Percentiles rank a stretch among this genome's conserved stretches.
Conservation (phyloP, 2,329 filamentous ascomycete species). For the Aciculosporium take region DNA sequence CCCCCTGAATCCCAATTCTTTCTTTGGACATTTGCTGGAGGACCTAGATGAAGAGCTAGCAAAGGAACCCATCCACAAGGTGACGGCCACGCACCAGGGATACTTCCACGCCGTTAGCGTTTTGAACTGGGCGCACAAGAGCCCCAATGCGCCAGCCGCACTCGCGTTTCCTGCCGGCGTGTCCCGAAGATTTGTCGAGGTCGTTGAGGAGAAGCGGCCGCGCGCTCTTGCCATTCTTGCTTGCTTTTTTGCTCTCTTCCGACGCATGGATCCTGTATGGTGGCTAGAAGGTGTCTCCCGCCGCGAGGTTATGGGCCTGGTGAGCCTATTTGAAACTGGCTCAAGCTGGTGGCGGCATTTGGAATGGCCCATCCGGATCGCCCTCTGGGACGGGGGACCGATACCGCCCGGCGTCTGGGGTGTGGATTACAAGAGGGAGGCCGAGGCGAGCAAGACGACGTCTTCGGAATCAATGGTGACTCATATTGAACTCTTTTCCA, state of each 20-base stretch:
- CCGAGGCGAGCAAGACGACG: slow-evolving; percentile 20
- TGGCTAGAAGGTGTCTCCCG: slow-evolving; percentile 55
- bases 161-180: slow-evolving; percentile 52
- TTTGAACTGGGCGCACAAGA: slow-evolving; percentile 51
- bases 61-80: slow-evolving; percentile 17
- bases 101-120: slow-evolving; percentile 52
- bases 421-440: slow-evolving; percentile 31
- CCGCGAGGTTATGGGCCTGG: slow-evolving; percentile 50
- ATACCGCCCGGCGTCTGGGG: slow-evolving; percentile 46
- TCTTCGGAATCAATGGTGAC: slow-evolving; percentile 22
- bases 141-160: slow-evolving; percentile 42
- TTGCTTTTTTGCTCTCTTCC: slow-evolving; percentile 52
- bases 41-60: slow-evolving; percentile 42
- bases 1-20: slow-evolving; percentile 34
- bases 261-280: slow-evolving; percentile 48
- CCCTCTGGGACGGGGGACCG: slow-evolving; percentile 37
- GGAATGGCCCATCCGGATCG: slow-evolving; percentile 46
- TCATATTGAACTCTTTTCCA: slow-evolving; percentile 27
- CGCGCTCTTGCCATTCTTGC: slow-evolving; percentile 50
- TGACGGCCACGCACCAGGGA: slow-evolving; percentile 29
- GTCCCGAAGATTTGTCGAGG: slow-evolving; percentile 44
- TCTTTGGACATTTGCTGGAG: slow-evolving; percentile 46
- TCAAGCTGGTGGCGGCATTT: slow-evolving; percentile 47
- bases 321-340: slow-evolving; percentile 42
- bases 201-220: slow-evolving; percentile 43